These are phyloP conservation scores for Pleurozium schreberi DNA, from an alignment of 225 moss, liverwort and hornwort genomes.

Conservation along the genomic window DNA sequence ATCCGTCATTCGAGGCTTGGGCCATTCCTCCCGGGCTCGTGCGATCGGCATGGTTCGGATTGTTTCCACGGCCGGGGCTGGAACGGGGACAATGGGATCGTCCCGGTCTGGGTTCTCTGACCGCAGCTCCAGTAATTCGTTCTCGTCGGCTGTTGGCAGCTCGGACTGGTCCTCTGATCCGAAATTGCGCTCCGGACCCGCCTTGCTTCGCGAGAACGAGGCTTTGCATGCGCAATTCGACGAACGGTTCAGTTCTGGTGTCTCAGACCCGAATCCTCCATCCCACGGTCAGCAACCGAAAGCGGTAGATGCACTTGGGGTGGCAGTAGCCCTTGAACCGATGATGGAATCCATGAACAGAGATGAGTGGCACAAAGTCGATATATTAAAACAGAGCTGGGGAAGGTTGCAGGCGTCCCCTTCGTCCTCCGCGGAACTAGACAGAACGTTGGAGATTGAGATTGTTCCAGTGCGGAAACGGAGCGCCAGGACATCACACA, in stretches of 20 bases:
- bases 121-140: slow-evolving; percentile 4
- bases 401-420: slow-evolving; percentile 22
- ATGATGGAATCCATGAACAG: background rate
- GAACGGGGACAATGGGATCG: background rate
- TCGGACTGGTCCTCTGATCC: slow-evolving; percentile 9
- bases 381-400: slow-evolving; percentile 16
- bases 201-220: slow-evolving; percentile 1
- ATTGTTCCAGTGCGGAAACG: background rate
- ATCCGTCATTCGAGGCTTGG: slow-evolving; percentile 31
- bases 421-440: background rate
- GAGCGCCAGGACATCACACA: background rate
- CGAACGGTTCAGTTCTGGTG: slow-evolving; percentile 10
- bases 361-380: background rate
- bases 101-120: background rate
- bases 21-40: slow-evolving; percentile 47
- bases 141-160: slow-evolving; percentile 10
- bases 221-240: slow-evolving; percentile 14
- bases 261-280: background rate
- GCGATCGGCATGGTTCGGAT: slow-evolving; percentile 53
- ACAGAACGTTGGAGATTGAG: background rate
- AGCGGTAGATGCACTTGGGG: background rate
- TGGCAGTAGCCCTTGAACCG: background rate
- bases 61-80: slow-evolving; percentile 13
- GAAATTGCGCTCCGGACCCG: background rate
- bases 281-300: background rate